Base-by-base conservation (phyloP, 192 early-diverging fungal species). In the Backusella westeae region DNA sequence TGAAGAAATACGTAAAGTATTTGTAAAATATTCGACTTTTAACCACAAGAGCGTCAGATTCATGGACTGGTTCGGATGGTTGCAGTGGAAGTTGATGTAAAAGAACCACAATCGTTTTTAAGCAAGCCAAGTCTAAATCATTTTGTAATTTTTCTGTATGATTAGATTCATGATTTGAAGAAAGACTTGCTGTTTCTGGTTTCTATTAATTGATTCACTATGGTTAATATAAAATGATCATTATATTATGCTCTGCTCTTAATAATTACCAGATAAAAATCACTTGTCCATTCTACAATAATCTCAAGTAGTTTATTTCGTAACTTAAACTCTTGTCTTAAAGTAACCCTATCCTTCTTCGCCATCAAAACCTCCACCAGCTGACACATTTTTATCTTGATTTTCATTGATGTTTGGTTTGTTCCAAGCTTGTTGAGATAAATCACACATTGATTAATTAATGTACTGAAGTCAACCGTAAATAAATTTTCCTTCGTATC, bases 1-100 rank as follows among this genome's bases (percentile, higher is more conserved):
- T 93, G 39, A 95, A 73, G 72, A 95, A 94, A 73, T 95, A 95
- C 6, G 78, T 82, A 72, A 94, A 91, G 78, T 94, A 95, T 41
- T 89, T 88, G 68, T 86, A 86, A 73, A 96, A 93, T 29, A 91
- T 77, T 42, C 85, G 81, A 4, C 87, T 86, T 63, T 92, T 92
- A 39, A 88, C 85, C 66, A 86, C 84, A 38, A 83, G 80, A 67
- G 85, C 79, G 70, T 90, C 89, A 3, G 88, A 77, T 52, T 91
- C 90, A 41, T 84, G 84, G 0, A 82, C 76, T 17, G 79, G 76
- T 29, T 91, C 88, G 36, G 82, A 78, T 14, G 90, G 82, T 42
- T 93, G 92, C 15, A 96, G 75, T 19, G 93, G 93, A 12, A 96
- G 80, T 66, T 89, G 88, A 38, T 87, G 83, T 29, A 96, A 67